These are phyloP conservation scores for Capronia americana DNA, from an alignment of 2,329 filamentous ascomycete genomes.

Conservation along the genomic window DNA sequence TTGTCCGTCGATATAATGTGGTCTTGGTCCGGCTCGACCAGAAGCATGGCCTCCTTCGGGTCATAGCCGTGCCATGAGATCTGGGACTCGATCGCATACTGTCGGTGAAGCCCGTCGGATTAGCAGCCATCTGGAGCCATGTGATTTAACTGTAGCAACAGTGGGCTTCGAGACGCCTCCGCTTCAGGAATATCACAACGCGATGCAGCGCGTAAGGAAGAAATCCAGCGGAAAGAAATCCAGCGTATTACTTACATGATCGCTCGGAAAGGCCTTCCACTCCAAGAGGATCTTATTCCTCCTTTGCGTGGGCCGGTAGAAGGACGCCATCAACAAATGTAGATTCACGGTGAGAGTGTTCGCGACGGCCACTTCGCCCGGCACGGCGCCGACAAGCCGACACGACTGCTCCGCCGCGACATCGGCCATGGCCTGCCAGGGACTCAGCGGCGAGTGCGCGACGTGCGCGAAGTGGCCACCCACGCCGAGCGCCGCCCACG, in stretches of 20 bases:
- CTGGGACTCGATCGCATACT: slow-evolving; percentile 86
- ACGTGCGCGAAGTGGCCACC: slow-evolving; percentile 79
- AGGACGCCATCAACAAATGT: slow-evolving; percentile 81
- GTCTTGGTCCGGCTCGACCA: slow-evolving; percentile 67
- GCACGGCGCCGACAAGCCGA: slow-evolving; percentile 73
- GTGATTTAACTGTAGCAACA: too few species aligned
- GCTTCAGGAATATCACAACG: not conserved
- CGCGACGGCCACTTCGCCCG: slow-evolving; percentile 83
- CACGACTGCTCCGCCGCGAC: slow-evolving; percentile 72
- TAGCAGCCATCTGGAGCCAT: not conserved
- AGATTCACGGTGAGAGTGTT: slow-evolving; percentile 82
- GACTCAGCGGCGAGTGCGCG: slow-evolving; percentile 68
- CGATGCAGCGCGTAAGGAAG: slow-evolving; percentile 32
- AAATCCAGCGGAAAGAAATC: too few species aligned
- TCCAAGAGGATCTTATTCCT: slow-evolving; percentile 82
- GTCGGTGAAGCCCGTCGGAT: slow-evolving; percentile 8
- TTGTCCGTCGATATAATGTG: slow-evolving; percentile 71
- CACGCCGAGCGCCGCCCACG: slow-evolving; percentile 84
- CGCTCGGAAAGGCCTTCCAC: slow-evolving; percentile 87
- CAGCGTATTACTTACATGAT: slow-evolving; percentile 64
- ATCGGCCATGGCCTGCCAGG: slow-evolving; percentile 81
- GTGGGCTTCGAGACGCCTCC: too few species aligned
- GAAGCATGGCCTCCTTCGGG: slow-evolving; percentile 71
- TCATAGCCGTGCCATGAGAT: slow-evolving; percentile 72
- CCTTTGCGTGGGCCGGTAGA: slow-evolving; percentile 72